These are phyloP conservation scores for Paraphaeosphaeria minitans DNA, from an alignment of 2,329 filamentous ascomycete species.

Conservation along the genomic window DNA sequence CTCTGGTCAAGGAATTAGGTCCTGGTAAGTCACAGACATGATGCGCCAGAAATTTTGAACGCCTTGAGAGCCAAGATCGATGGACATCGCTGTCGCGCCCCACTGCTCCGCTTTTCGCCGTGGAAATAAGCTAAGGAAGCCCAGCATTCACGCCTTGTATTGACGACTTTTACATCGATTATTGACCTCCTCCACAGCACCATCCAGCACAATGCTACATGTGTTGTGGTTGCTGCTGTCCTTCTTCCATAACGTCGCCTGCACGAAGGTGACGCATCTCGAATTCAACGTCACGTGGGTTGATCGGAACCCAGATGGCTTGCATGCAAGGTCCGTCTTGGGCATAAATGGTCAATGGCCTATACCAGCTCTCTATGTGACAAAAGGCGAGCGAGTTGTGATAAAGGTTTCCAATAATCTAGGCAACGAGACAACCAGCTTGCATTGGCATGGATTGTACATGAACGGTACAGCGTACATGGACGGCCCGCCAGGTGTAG, in stretches of 20 bases:
- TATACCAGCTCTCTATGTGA: constrained; percentile 72
- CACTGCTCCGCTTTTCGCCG: neutral
- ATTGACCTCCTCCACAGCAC: neutral
- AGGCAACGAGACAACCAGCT: constrained; percentile 64
- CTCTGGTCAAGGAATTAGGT: neutral
- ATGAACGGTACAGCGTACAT: constrained; percentile 76
- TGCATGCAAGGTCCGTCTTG: constrained; percentile 57
- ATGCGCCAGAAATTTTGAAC: neutral
- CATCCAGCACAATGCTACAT: constrained; percentile 44
- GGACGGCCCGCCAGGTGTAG: constrained; percentile 72
- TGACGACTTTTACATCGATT: neutral
- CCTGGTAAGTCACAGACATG: neutral
- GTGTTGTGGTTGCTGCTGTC: constrained; percentile 48
- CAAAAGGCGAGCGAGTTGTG: constrained; percentile 72
- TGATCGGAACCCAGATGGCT: constrained; percentile 60
- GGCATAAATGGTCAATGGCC: constrained; percentile 78
- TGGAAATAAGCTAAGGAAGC: neutral
- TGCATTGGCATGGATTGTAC: constrained; percentile 80
- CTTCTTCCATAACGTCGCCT: constrained; percentile 27
- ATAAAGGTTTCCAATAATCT: constrained; percentile 72
- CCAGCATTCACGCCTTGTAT: neutral
- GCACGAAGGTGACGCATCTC: constrained; percentile 49
- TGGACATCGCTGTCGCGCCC: neutral
- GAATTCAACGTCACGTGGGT: constrained; percentile 62
- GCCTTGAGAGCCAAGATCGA: neutral